Base-by-base conservation (phyloP, 257 asterid species). In the Ocimum tenuiflorum region DNA sequence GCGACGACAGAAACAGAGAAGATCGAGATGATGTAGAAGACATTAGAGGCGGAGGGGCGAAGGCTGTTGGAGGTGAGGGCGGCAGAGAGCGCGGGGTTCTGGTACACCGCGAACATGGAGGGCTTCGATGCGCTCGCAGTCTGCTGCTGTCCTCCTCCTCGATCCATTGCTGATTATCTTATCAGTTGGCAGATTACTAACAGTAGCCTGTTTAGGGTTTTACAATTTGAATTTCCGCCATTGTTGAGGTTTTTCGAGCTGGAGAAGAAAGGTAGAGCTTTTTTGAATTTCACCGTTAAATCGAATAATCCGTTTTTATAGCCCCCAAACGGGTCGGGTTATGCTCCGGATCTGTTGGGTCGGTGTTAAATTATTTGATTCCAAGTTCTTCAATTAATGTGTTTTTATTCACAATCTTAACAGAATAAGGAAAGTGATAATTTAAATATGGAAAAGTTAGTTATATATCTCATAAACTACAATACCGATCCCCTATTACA, bases 41-140 rank as follows among this genome's bases (percentile, higher is more conserved):
- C 67, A 35, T 86, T 77, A 59, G 82, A 71, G 57, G 76, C 78
- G 60, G 81, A 63, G 41, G 92, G 94, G 50, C 92, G 98, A 69
- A 81, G 83, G 68, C 96, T 87, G 79, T 63, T 81, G 74, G 95
- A 77, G 50, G 94, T 87, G 61, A 89, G 83, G 46, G 95, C 96
- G 55, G 96, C 91, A 59, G 96, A 89, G 67, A 91, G 80, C 20
- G 92, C 87, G 9, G 95, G 84, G 67, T 91, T 84, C 80, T 81
- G 91, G 69, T 91, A 91, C 78, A 82, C 98, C 35, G 86, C 48
- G 76, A 91, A 91, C 85, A 81, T 81, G 43, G 85, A 76, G 46
- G 85, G 77, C 76, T 73, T 79, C 54, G 81, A 69, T 41, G 69
- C 72, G 24, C 70, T 20, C 45, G 75, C 45, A 51, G 63, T 60